Evolutionary conservation across 495 filamentous ascomycete genomes (phyloP).

Genomic region (Lasiosphaeria hispida): DNA sequence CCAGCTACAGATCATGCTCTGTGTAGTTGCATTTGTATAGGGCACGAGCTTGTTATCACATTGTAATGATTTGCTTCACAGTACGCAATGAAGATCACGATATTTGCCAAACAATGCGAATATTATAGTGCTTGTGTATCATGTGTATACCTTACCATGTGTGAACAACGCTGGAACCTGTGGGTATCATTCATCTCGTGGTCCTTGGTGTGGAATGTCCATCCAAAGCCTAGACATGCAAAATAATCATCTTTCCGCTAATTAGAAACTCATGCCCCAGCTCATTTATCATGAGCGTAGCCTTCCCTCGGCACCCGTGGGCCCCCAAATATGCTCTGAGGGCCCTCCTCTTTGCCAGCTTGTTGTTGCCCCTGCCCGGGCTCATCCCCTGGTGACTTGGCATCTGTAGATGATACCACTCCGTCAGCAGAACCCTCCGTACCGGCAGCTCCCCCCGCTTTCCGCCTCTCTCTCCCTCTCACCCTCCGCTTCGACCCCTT

Average conservation of each 20-base stretch:
- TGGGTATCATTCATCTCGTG: no score
- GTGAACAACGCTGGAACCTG: no score
- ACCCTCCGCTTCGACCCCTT: no score
- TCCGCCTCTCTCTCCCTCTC: not conserved
- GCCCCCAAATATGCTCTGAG: not conserved
- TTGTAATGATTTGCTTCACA: not conserved
- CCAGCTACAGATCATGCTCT: no score
- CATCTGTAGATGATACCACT: no score
- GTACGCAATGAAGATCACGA: not conserved
- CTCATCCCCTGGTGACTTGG: no score
- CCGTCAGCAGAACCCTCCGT: no score
- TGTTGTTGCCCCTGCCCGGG: no score
- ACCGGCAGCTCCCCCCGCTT: not conserved
- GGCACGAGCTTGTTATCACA: not conserved
- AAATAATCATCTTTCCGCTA: no score
- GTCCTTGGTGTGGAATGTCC: no score
- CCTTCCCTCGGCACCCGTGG: not conserved
- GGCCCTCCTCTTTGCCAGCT: not conserved
- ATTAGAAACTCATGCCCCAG: not conserved
- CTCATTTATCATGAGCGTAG: not conserved
- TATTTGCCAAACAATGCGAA: not conserved
- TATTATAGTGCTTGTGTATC: not conserved
- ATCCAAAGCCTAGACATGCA: no score
- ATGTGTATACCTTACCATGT: not conserved
- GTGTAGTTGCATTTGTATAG: no score